Conservation (phyloP, 2,329 filamentous ascomycete species). For the Coniella lustricola region DNA sequence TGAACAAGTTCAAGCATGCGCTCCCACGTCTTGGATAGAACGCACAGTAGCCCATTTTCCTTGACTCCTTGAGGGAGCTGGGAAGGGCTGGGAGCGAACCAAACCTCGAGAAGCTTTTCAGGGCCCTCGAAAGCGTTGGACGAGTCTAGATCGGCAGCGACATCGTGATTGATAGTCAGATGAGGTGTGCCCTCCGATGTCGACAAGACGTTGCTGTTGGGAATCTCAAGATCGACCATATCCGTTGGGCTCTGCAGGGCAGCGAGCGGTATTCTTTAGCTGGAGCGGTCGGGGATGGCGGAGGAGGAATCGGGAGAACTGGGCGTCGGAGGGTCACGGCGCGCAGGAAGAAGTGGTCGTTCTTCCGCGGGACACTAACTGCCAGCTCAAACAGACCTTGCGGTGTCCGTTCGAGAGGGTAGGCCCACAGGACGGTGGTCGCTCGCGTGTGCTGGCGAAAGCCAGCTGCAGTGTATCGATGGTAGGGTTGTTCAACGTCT, state of each 20-base stretch:
- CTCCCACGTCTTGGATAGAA: constrained; percentile 81
- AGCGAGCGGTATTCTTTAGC: constrained; percentile 18
- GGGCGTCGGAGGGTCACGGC: not conserved
- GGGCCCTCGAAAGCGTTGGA: constrained; percentile 96
- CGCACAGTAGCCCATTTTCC: constrained; percentile 76
- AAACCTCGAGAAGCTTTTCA: constrained; percentile 97
- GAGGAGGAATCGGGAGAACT: not conserved
- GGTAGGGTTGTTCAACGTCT: constrained; percentile 48
- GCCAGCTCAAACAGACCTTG: constrained; percentile 92
- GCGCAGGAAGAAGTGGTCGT: constrained; percentile 25
- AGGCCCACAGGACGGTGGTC: constrained; percentile 76
- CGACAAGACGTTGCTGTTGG: constrained; percentile 75
- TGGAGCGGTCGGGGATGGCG: constrained; percentile 16
- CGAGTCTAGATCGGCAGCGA: constrained; percentile 86
- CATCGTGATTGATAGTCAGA: constrained; percentile 94
- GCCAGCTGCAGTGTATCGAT: constrained; percentile 64
- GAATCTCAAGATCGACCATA: constrained; percentile 81
- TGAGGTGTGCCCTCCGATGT: constrained; percentile 78
- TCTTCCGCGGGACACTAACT: constrained; percentile 90
- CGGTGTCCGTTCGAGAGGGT: constrained; percentile 92
- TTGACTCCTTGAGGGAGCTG: constrained; percentile 64
- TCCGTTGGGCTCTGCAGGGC: constrained; percentile 36
- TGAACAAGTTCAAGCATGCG: constrained; percentile 97
- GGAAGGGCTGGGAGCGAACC: constrained; percentile 79
- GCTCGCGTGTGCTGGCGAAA: constrained; percentile 67